phyloP scores from a whole-genome alignment of 768 basidiomycete species.

The Tylopilus balloui region DNA sequence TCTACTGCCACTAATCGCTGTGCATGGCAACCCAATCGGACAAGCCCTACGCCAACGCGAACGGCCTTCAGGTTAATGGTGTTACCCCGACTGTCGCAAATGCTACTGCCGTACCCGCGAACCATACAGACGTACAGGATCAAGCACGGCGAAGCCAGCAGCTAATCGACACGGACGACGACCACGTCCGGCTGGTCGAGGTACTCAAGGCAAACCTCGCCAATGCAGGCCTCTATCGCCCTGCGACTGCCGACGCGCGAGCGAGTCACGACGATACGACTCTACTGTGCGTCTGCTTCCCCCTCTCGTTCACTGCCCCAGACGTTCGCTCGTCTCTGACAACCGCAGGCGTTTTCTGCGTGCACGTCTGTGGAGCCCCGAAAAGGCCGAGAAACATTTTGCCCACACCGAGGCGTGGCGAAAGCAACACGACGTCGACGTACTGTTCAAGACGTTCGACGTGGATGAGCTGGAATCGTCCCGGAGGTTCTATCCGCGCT shows the following conservation, averaged over 20 bases:
- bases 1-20: background rate
- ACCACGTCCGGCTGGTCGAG: conserved; percentile 26
- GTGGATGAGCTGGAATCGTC: conserved; percentile 55
- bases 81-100: background rate
- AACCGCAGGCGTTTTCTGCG: conserved; percentile 68
- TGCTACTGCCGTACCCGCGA: background rate
- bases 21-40: conserved; percentile 9
- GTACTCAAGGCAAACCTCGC: conserved; percentile 51
- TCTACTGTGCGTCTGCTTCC: conserved; percentile 47
- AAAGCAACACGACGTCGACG: conserved; percentile 52
- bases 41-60: background rate
- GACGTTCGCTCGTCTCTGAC: background rate
- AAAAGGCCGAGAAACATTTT: conserved; percentile 68
- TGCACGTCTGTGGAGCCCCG: conserved; percentile 64
- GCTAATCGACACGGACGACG: background rate
- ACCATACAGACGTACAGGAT: background rate
- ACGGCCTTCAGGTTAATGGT: background rate
- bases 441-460: conserved; percentile 58
- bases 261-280: conserved; percentile 65
- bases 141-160: background rate
- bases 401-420: conserved; percentile 66
- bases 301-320: background rate
- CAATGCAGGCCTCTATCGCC: conserved; percentile 49
- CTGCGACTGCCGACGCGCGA: conserved; percentile 26
- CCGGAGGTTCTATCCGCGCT: conserved; percentile 69